Base-by-base conservation (phyloP, 2,329 filamentous ascomycete species). In the Apiospora koreana region DNA sequence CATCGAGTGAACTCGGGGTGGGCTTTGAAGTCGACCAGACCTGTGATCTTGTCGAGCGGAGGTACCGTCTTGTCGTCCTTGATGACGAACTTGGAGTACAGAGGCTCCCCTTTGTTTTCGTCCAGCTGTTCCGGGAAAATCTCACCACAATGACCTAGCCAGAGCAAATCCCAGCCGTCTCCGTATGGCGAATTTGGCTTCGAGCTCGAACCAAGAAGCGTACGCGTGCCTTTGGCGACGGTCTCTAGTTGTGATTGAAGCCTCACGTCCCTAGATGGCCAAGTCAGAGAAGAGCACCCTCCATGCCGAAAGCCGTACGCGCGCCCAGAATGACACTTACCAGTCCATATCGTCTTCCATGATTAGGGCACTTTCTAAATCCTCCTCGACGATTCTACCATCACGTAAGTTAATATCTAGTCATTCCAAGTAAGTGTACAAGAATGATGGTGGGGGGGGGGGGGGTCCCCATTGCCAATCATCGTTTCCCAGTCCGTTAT, bases 281-380 rank as follows among this genome's bases (percentile, higher is more conserved):
- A 46, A 28, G 65, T 66, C 65, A 66, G 65, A n/a, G 46, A 12
- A 25, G 28, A 43, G 9, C 18, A 41, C 18, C 3, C 41, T n/a
- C 35, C 14, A 23, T 42, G 18, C 35, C 25, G 35, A 62, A 65
- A 6, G 43, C 7, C 3, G 5, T 12, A 45, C 23, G 16, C 38
- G 4, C 14, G n/a, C 35, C 14, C n/a, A 35, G 3, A 45, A 18
- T 5, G 41, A 14, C 16, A 43, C 38, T 66, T 66, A 66, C 66
- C 80, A 83, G 70, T 83, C 81, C 69, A 81, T 77, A 68, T 83
- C 81, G 65, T 83, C 81, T 73, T 83, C 81, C 70, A 83, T 73
- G 31, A 83, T 80, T 7, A 83, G 72, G 2, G 81, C 81, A 7
- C 78, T 79, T 18, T 78, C 74, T 10, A 83, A 69, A 14, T 75